A percentile compares a stretch with the other conserved stretches of the same genome.
These are phyloP conservation scores for barrel medic (Medicago truncatula) DNA, from an alignment of 306 rosid species.

Conservation along the genomic window DNA sequence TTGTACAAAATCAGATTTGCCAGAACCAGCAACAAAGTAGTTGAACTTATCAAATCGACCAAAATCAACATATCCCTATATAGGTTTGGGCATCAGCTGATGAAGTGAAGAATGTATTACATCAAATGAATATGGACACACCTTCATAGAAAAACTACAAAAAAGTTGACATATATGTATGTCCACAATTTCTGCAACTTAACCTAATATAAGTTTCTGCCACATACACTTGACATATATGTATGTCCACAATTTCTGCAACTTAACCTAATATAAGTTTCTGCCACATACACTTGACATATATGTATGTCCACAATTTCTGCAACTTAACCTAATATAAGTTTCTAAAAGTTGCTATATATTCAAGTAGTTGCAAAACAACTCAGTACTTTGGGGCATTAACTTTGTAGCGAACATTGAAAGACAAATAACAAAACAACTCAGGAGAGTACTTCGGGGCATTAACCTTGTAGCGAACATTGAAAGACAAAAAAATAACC, in stretches of 20 bases:
- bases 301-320: constrained; percentile 1
- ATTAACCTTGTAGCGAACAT: not conserved
- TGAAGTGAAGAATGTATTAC: constrained; percentile 34
- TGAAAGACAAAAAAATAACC: not conserved
- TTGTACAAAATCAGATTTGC: constrained; percentile 74
- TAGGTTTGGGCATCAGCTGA: constrained; percentile 41
- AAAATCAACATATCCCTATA: constrained; percentile 88
- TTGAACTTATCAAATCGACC: constrained; percentile 77
- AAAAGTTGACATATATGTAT: too few species aligned
- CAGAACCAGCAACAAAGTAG: constrained; percentile 82
- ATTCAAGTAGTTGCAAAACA: not conserved
- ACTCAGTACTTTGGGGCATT: not conserved
- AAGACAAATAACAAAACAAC: not conserved
- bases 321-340: constrained; percentile 25
- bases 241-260: constrained; percentile 2
- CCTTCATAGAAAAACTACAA: constrained; percentile 23
- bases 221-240: not conserved
- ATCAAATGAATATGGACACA: constrained; percentile 34
- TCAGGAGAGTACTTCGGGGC: not conserved
- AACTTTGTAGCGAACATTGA: not conserved
- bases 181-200: too few species aligned
- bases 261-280: constrained; percentile 23
- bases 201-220: too few species aligned
- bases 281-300: constrained; percentile 8
- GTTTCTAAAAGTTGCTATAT: constrained; percentile 9